Base-by-base conservation (phyloP, 1,284 basidiomycete species). In the Fomitopsis betulina region DNA sequence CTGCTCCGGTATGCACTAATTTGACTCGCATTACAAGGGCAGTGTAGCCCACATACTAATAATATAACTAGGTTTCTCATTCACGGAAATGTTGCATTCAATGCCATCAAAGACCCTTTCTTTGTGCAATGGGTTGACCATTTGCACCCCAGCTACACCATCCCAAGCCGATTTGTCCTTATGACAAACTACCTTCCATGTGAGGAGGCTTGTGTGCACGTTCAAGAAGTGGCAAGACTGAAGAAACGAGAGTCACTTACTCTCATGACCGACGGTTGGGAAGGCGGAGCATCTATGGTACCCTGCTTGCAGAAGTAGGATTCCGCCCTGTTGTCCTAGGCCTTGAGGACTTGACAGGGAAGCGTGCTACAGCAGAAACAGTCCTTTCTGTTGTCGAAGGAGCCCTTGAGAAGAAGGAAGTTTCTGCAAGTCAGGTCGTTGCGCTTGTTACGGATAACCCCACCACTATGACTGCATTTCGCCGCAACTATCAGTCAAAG, bases 251-350 rank as follows among this genome's bases (percentile, higher is more conserved):
- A 61, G 35, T 37, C 53, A n/a, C 51, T 70, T 1, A 72, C 68
- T 2, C 47, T 68, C 23, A 37, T 72, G 10, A 51, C 68, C 38
- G 68, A 71, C 62, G 66, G 70, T 0, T 72, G 70, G 70, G 69
- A 71, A 21, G 69, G 21, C 55, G 62, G n/a, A 66, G 64, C 55
- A 54, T 72, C 2, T 69, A 70, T 63, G 68, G 68, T 2, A 59
- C 60, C 13, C 39, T 71, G 25, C 56, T 57, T 13, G 60, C 65
- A 30, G 55, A 69, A 58, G 56, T 66, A 30, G 54, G 56, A 2
- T 30, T 65, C 42, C 60, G 56, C 32, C 66, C 67, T 13, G 50
- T 62, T 8, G 58, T 72, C 23, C 43, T 72, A 2, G 58, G 59
- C 15, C 60, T 71, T 1, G 55, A 61, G 21, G 65, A 72, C 42